phyloP scores from a whole-genome alignment of 2,329 filamentous ascomycete species.

The Kalmusia sp. region DNA sequence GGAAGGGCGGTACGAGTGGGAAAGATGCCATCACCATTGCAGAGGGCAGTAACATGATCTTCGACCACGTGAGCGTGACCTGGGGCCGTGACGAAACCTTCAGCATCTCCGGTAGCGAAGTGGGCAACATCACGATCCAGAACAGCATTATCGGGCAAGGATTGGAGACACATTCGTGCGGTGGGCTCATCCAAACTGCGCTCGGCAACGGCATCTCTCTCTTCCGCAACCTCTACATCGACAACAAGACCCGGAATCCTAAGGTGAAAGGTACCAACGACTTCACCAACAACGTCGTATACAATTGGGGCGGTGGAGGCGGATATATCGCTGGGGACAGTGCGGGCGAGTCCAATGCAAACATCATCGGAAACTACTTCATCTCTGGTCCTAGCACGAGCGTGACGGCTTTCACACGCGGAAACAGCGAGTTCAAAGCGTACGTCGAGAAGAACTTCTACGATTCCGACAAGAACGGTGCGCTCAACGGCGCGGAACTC shows the following conservation, averaged over 20 bases:
- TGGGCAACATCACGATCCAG: conserved; percentile 58
- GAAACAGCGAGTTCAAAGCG: conserved; percentile 62
- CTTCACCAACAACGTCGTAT: conserved; percentile 60
- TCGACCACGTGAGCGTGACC: conserved; percentile 61
- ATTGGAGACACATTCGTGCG: conserved; percentile 61
- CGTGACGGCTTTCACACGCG: conserved; percentile 60
- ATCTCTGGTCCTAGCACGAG: conserved; percentile 61
- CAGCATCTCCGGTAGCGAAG: conserved; percentile 56
- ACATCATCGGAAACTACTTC: conserved; percentile 66
- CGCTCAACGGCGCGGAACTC: conserved; percentile 56
- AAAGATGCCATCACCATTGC: conserved; percentile 64
- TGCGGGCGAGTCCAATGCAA: conserved; percentile 54
- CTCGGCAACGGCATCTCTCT: conserved; percentile 56
- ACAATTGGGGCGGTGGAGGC: conserved; percentile 63
- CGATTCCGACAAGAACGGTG: conserved; percentile 59
- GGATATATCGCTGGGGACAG: conserved; percentile 64
- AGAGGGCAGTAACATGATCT: conserved; percentile 61
- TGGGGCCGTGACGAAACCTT: conserved; percentile 66
- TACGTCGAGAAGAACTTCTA: conserved; percentile 62
- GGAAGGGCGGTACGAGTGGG: conserved; percentile 57
- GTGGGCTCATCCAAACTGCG: conserved; percentile 58
- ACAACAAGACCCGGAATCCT: conserved; percentile 65
- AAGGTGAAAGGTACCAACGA: conserved; percentile 65
- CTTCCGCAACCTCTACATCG: conserved; percentile 64
- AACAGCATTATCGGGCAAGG: conserved; percentile 63